Percentiles rank a stretch among this genome's conserved stretches.
These are phyloP conservation scores for Penicillium ochrochloron DNA, from an alignment of 495 filamentous ascomycete genomes.

Conservation along the genomic window DNA sequence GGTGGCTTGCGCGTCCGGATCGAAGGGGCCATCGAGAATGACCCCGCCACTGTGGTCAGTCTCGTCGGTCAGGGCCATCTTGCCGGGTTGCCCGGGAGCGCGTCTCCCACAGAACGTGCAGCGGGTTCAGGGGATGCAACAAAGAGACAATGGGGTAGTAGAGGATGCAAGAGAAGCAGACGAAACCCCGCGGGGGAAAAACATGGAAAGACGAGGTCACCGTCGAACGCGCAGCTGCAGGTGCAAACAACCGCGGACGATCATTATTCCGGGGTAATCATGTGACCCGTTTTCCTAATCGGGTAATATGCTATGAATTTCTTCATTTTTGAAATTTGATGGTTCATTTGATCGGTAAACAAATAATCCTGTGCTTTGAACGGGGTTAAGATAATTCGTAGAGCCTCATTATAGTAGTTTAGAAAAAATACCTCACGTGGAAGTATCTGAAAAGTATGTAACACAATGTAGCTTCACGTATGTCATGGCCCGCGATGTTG, in stretches of 20 bases:
- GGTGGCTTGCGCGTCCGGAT: constrained; percentile 93
- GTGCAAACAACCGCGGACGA: constrained; percentile 18
- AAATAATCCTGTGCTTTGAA: too few species aligned
- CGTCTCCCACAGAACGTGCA: constrained; percentile 7
- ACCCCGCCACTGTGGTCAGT: constrained; percentile 52
- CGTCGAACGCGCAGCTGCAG: background rate
- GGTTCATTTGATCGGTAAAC: too few species aligned
- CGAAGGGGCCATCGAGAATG: constrained; percentile 57
- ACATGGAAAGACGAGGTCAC: constrained; percentile 3
- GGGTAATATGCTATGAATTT: constrained; percentile 4
- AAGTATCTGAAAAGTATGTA: background rate
- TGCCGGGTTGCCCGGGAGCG: constrained; percentile 17
- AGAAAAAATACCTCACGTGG: background rate
- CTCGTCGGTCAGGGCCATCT: constrained; percentile 41
- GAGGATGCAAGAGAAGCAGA: constrained; percentile 1
- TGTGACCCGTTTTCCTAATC: constrained; percentile 10
- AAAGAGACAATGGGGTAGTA: background rate
- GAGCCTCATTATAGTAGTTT: too few species aligned
- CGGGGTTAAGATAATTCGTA: too few species aligned
- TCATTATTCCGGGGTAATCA: constrained; percentile 13
- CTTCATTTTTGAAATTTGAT: background rate
- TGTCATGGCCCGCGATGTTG: too few species aligned
- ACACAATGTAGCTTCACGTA: background rate
- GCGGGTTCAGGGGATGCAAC: background rate
- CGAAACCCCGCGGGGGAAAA: background rate